phyloP scores from a whole-genome alignment of 495 filamentous ascomycete species.

The Thozetella sp. region DNA sequence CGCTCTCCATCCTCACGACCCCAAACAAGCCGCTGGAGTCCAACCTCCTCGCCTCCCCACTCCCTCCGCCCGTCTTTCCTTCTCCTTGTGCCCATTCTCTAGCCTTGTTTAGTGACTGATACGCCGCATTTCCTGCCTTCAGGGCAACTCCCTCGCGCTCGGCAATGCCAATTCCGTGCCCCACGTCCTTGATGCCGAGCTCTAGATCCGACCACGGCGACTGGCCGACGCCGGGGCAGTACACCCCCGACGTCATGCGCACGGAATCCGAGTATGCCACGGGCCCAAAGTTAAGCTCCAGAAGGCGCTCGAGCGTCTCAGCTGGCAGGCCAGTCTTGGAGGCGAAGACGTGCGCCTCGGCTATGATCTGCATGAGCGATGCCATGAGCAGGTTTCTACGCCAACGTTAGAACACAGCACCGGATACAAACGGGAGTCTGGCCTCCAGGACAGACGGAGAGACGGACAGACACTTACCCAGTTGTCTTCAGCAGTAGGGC shows the following conservation, averaged over 20 bases:
- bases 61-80: background rate
- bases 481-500: conserved; percentile 1
- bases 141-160: conserved; percentile 10
- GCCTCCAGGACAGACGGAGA: too few species aligned
- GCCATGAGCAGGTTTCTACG: conserved; percentile 11
- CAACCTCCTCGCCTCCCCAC: conserved; percentile 6
- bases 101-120: conserved; percentile 8
- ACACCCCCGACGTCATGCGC: conserved; percentile 22
- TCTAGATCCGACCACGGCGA: conserved; percentile 10
- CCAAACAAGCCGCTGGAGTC: conserved; percentile 20
- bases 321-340: conserved; percentile 56
- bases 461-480: conserved; percentile 11
- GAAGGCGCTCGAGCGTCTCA: conserved; percentile 48
- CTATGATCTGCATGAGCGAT: conserved; percentile 41
- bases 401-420: background rate
- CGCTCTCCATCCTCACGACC: conserved; percentile 11
- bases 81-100: conserved; percentile 4
- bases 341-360: conserved; percentile 56
- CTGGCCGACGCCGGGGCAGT: conserved; percentile 2
- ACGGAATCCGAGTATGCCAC: conserved; percentile 49
- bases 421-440: background rate
- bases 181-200: conserved; percentile 11
- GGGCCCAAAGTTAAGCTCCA: conserved; percentile 52
- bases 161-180: conserved; percentile 11
- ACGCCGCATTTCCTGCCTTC: conserved; percentile 10